These are phyloP conservation scores for Steccherinum ochraceum DNA, from an alignment of 768 basidiomycete genomes.

Conservation along the genomic window DNA sequence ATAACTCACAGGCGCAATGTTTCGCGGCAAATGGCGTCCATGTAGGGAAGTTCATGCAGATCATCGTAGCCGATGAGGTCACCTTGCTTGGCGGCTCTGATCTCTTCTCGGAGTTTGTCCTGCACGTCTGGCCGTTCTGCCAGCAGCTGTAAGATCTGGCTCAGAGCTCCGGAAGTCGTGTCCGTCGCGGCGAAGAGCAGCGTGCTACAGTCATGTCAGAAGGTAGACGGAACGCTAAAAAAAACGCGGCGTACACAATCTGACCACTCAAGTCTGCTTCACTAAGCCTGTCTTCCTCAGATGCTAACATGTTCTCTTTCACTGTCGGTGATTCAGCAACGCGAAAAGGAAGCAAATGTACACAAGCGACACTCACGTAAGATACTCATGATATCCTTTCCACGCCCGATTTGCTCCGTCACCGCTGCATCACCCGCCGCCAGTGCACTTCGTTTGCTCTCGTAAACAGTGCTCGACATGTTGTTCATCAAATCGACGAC, in stretches of 20 bases:
- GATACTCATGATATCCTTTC: conserved; percentile 41
- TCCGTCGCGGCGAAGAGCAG: conserved; percentile 1
- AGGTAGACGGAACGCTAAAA: too few species aligned
- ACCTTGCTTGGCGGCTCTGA: conserved; percentile 22
- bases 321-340: conserved; percentile 22
- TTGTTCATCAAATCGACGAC: conserved; percentile 30
- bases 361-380: conserved; percentile 27
- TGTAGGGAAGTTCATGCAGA: conserved; percentile 40
- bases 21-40: conserved; percentile 60
- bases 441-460: conserved; percentile 30
- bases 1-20: conserved; percentile 21
- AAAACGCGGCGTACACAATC: conserved; percentile 26
- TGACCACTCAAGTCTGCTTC: conserved; percentile 2
- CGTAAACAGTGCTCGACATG: conserved; percentile 29
- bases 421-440: conserved; percentile 28
- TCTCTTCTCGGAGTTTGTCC: conserved; percentile 31
- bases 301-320: conserved; percentile 31
- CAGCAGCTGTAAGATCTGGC: conserved; percentile 27
- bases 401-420: conserved; percentile 26
- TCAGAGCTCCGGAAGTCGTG: conserved; percentile 6
- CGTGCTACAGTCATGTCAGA: neutral
- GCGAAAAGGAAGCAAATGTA: neutral
- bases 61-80: conserved; percentile 24
- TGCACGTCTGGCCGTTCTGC: conserved; percentile 31
- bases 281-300: conserved; percentile 15